Evolutionary conservation across 2,329 filamentous ascomycete genomes (phyloP).

Genomic region (Amauroascus niger): DNA sequence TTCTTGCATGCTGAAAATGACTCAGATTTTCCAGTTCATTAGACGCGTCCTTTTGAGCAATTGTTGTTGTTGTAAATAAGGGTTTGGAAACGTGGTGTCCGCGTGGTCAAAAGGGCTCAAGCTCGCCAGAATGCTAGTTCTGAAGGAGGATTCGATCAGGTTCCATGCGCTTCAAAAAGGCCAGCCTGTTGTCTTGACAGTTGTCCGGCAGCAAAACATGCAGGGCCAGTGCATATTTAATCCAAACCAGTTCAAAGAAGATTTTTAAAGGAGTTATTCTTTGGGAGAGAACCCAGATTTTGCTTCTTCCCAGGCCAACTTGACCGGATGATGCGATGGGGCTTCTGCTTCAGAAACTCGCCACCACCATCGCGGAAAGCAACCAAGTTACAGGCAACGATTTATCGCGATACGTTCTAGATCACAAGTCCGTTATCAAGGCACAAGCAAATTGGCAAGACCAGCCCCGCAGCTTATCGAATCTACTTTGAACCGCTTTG

Average conservation of each 20-base stretch:
- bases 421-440: no score
- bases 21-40: background rate
- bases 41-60: background rate
- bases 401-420: no score
- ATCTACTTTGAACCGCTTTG: background rate
- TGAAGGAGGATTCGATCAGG: conserved; percentile 7
- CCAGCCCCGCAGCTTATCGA: no score
- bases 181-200: background rate
- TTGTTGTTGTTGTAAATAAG: background rate
- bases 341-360: background rate
- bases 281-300: background rate
- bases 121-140: no score
- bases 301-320: background rate
- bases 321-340: background rate
- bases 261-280: background rate
- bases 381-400: no score
- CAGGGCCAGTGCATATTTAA: no score
- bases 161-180: conserved; percentile 10
- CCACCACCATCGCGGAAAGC: background rate
- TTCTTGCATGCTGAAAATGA: background rate
- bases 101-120: no score
- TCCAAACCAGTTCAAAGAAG: background rate
- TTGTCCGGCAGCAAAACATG: conserved; percentile 1
- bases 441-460: no score
- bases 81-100: no score